A percentile compares a stretch with the other conserved stretches of the same genome.
These are phyloP conservation scores for Cystofilobasidium bisporidii DNA, from an alignment of 768 basidiomycete species.

Conservation along the genomic window DNA sequence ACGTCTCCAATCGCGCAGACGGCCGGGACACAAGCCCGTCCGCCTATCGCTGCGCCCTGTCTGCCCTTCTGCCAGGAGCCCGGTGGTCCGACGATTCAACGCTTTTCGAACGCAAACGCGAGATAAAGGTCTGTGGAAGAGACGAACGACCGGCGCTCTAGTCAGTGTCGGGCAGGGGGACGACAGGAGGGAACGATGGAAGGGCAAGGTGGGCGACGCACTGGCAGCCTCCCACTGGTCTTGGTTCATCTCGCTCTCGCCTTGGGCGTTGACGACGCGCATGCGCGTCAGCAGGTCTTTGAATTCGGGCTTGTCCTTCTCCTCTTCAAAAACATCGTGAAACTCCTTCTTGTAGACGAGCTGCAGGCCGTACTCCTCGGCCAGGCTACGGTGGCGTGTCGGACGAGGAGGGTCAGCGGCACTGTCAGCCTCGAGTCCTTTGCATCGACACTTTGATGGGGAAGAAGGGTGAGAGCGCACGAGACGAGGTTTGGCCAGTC, in stretches of 20 bases:
- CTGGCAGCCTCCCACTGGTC: constrained; percentile 99
- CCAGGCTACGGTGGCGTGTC: constrained; percentile 51
- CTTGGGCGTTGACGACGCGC: constrained; percentile 78
- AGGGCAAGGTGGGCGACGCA: no score
- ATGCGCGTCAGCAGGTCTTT: constrained; percentile 73
- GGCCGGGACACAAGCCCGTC: no score
- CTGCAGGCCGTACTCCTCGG: constrained; percentile 65
- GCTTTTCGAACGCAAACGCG: constrained; percentile 77
- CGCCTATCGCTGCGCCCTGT: no score
- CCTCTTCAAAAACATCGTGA: constrained; percentile 74
- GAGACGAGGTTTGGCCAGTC: constrained; percentile 82
- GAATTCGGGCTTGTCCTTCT: constrained; percentile 69
- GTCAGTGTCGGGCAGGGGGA: background rate
- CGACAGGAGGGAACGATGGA: background rate
- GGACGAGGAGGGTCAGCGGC: no score
- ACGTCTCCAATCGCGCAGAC: no score
- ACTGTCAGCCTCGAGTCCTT: no score
- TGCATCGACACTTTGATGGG: no score
- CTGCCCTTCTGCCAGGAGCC: no score
- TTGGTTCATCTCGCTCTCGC: constrained; percentile 84
- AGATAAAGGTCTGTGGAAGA: constrained; percentile 68
- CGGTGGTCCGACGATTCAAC: no score
- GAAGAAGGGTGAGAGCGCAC: constrained; percentile 53
- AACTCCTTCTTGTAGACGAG: constrained; percentile 77
- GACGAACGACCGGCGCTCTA: background rate